These are phyloP conservation scores for Cryptococcus sp. DNA, from an alignment of 1,284 basidiomycete genomes.

Conservation along the genomic window DNA sequence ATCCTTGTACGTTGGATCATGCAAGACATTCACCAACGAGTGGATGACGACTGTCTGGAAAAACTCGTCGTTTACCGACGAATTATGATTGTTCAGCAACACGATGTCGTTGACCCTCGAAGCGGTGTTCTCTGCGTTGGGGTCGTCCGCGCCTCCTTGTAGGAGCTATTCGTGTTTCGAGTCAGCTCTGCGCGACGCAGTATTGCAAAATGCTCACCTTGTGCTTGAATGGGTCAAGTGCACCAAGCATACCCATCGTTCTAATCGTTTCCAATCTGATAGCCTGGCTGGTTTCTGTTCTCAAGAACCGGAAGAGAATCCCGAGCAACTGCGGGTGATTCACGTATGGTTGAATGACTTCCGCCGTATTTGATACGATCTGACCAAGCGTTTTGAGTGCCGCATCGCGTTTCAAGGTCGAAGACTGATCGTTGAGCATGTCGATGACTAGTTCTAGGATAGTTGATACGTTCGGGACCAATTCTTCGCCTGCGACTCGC, in stretches of 20 bases:
- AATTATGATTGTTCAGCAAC: constrained; percentile 60
- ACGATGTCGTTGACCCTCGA: constrained; percentile 60
- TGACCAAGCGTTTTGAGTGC: constrained; percentile 93
- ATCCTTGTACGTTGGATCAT: constrained; percentile 79
- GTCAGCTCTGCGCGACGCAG: constrained; percentile 1
- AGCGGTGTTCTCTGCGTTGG: constrained; percentile 56
- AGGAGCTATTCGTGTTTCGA: constrained; percentile 59
- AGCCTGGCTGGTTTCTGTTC: constrained; percentile 73
- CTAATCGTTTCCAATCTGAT: constrained; percentile 88
- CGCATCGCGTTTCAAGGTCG: constrained; percentile 79
- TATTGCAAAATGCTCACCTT: constrained; percentile 61
- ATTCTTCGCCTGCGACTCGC: constrained; percentile 90
- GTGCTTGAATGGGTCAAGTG: constrained; percentile 94
- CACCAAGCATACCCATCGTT: constrained; percentile 93
- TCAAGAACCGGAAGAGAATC: constrained; percentile 80
- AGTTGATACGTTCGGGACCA: constrained; percentile 76
- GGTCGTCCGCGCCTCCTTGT: constrained; percentile 74
- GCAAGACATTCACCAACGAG: constrained; percentile 82
- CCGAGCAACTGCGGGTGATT: constrained; percentile 90
- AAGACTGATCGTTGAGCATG: constrained; percentile 81
- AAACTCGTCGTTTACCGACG: constrained; percentile 82
- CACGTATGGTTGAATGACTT: constrained; percentile 87
- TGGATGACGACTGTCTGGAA: constrained; percentile 97
- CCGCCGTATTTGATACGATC: constrained; percentile 92
- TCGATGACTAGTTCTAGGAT: constrained; percentile 89